Base-by-base conservation (phyloP, 78 protist species). In the Cyanophora paradoxa region DNA sequence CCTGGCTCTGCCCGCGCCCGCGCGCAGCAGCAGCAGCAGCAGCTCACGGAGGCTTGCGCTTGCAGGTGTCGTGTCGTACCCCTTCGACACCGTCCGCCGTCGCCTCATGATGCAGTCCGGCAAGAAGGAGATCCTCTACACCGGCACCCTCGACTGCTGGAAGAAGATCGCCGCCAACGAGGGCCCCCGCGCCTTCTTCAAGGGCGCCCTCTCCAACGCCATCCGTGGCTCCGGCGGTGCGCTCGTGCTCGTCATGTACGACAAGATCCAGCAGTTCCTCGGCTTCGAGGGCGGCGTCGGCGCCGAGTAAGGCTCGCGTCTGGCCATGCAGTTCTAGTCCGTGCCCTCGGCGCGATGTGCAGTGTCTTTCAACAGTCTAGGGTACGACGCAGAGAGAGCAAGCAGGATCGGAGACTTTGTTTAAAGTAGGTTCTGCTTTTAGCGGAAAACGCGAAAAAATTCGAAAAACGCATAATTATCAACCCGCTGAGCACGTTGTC, bases 1-100 rank as follows among this genome's bases (percentile, higher is more conserved):
- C n/a, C n/a, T n/a, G n/a, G n/a, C n/a, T n/a, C n/a, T n/a, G n/a
- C n/a, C n/a, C n/a, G n/a, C n/a, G n/a, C n/a, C n/a, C n/a, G n/a
- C n/a, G n/a, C n/a, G n/a, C n/a, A n/a, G n/a, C n/a, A n/a, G n/a
- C n/a, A n/a, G n/a, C n/a, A n/a, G n/a, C n/a, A n/a, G n/a, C n/a
- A n/a, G n/a, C n/a, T n/a, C n/a, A n/a, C n/a, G n/a, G n/a, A n/a
- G n/a, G n/a, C n/a, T n/a, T 4, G 37, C 66, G 3, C 39, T 59
- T 28, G 96, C 97, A 34, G 95, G 96, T 31, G 70, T 84, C 19
- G 84, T 83, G 54, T 83, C 95, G 0, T 96, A 96, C 88, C 99
- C 99, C 62, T 57, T 96, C 77, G 99, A 96, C 85, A 96, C 99
- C 19, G 86, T 94, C 64, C 85, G 95, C 30, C 88, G 96, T 40